phyloP scores from a whole-genome alignment of 2,329 filamentous ascomycete species.

The Calonectria leucothoes region DNA sequence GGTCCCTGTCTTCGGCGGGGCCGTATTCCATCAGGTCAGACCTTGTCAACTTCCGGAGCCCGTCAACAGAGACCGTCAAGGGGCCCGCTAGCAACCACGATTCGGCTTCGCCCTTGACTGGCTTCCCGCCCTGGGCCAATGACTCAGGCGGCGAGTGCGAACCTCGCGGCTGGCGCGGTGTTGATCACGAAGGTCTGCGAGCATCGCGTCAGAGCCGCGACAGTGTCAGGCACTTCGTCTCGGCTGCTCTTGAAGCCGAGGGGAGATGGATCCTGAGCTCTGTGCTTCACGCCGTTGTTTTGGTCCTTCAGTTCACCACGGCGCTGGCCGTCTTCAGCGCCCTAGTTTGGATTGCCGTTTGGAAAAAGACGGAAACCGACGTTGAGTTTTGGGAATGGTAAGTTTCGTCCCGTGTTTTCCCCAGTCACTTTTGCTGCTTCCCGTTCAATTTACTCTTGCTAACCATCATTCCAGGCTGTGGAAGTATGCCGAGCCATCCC shows the following conservation, averaged over 20 bases:
- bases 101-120: slow-evolving; percentile 36
- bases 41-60: slow-evolving; percentile 6
- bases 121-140: slow-evolving; percentile 41
- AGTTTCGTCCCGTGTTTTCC: not conserved
- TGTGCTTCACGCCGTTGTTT: slow-evolving; percentile 41
- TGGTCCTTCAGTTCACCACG: slow-evolving; percentile 41
- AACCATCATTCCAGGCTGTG: slow-evolving; percentile 40
- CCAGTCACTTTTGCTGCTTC: not conserved
- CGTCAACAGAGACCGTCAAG: slow-evolving; percentile 35
- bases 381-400: slow-evolving; percentile 41
- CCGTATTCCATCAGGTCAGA: not conserved
- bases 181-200: not conserved
- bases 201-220: not conserved
- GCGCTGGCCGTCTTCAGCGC: slow-evolving; percentile 41
- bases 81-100: slow-evolving; percentile 26
- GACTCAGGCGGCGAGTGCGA: slow-evolving; percentile 33
- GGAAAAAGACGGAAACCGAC: slow-evolving; percentile 35
- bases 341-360: slow-evolving; percentile 42
- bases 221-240: not conserved
- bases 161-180: slow-evolving; percentile 22
- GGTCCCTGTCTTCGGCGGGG: not conserved
- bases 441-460: rapidly evolving
- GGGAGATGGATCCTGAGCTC: slow-evolving; percentile 30
- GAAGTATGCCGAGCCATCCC: slow-evolving; percentile 34
- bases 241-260: slow-evolving; percentile 20